A percentile compares a stretch with the other conserved stretches of the same genome.
Conservation (phyloP, 805 yeast species). For the Candida montana region DNA sequence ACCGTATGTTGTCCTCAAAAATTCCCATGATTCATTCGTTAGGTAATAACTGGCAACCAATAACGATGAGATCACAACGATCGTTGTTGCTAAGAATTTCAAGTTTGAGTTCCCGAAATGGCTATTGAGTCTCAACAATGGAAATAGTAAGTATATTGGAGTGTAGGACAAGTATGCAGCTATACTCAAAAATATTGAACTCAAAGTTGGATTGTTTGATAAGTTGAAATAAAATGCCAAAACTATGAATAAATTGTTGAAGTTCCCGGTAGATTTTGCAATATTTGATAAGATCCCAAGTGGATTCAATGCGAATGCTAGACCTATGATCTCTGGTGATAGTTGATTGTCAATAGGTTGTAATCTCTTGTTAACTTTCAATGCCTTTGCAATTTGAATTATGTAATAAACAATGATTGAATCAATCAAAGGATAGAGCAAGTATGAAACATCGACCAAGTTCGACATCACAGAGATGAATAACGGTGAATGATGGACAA, state of each 20-base stretch:
- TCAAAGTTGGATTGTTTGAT: slow-evolving; percentile 32
- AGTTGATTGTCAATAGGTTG: slow-evolving; percentile 7
- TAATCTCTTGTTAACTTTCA: slow-evolving; percentile 9
- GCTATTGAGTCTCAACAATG: slow-evolving; percentile 37
- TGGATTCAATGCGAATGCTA: slow-evolving; percentile 77
- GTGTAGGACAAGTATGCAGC: slow-evolving; percentile 61
- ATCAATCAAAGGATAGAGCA: slow-evolving; percentile 58
- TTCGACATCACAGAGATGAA: slow-evolving; percentile 46
- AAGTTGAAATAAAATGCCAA: slow-evolving; percentile 42
- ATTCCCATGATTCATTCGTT: slow-evolving; percentile 36
- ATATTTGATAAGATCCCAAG: slow-evolving; percentile 61
- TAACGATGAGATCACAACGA: slow-evolving; percentile 25
- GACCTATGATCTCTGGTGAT: slow-evolving; percentile 44
- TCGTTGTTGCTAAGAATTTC: slow-evolving; percentile 26
- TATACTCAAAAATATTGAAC: slow-evolving; percentile 51
- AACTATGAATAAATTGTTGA: slow-evolving; percentile 55
- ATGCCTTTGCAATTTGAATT: slow-evolving; percentile 40
- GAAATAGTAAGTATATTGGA: slow-evolving; percentile 56
- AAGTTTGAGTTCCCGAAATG: slow-evolving; percentile 16
- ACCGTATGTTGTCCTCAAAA: slow-evolving; percentile 53
- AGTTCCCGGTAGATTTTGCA: slow-evolving; percentile 59
- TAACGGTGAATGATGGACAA: slow-evolving; percentile 81
- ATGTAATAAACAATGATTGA: slow-evolving; percentile 50
- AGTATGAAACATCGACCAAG: slow-evolving; percentile 19
- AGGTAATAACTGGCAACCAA: slow-evolving; percentile 34